Evolutionary conservation across 805 yeast genomes (phyloP).

Genomic region (Metschnikowia borealis): DNA sequence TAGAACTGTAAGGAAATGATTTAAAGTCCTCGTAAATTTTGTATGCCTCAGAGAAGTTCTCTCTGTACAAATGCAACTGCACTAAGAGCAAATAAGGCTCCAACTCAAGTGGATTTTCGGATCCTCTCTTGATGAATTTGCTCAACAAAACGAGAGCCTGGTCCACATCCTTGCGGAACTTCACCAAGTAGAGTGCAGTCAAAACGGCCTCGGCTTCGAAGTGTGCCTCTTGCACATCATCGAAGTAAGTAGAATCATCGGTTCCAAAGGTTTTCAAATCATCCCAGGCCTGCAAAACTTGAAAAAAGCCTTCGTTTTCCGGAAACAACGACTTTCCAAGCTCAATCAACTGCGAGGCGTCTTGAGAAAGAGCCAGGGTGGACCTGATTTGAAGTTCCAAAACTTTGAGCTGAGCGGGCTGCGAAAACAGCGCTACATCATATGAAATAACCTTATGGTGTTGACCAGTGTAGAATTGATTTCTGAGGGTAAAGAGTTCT

Average conservation of each 20-base stretch:
- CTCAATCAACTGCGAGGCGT: constrained; percentile 38
- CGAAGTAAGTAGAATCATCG: constrained; percentile 41
- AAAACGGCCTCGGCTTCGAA: constrained; percentile 41
- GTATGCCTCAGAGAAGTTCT: constrained; percentile 31
- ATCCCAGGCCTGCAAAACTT: constrained; percentile 39
- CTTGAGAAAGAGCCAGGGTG: constrained; percentile 32
- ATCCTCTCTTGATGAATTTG: constrained; percentile 20
- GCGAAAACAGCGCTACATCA: constrained; percentile 35
- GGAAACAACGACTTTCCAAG: constrained; percentile 31
- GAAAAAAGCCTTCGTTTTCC: constrained; percentile 32
- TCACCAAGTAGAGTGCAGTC: constrained; percentile 36
- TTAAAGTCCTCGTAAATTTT: constrained; percentile 30
- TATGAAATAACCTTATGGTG: constrained; percentile 42
- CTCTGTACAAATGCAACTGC: constrained; percentile 38
- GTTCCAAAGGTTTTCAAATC: constrained; percentile 42
- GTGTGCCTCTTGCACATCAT: constrained; percentile 31
- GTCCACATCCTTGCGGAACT: constrained; percentile 32
- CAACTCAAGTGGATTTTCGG: constrained; percentile 27
- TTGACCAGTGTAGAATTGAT: constrained; percentile 60
- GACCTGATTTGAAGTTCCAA: constrained; percentile 40
- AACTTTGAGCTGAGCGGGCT: constrained; percentile 35
- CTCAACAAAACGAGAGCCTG: constrained; percentile 33
- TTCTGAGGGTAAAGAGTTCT: constrained; percentile 53
- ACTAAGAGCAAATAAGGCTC: constrained; percentile 40
- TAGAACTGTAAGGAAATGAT: constrained; percentile 31